Percentiles rank a stretch among this genome's conserved stretches.
Conservation (phyloP, 129 eudicot species). For the Erigeron canadensis region DNA sequence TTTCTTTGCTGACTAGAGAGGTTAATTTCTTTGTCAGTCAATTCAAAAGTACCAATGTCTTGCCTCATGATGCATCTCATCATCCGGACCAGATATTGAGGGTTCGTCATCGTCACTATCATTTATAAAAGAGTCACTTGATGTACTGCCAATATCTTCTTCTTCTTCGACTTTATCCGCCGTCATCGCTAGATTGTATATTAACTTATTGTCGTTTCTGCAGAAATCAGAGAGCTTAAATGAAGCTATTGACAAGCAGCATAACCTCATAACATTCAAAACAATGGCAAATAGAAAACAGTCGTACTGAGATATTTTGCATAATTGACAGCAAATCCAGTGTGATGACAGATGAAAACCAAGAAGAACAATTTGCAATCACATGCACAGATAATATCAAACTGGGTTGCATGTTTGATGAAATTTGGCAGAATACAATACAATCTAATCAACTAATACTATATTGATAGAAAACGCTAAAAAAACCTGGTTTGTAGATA, state of each 20-base stretch:
- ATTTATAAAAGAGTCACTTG: slow-evolving; percentile 46
- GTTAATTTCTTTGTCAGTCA: not conserved
- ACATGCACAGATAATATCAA: not conserved
- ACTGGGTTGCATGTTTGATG: too few species aligned
- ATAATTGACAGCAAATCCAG: not conserved
- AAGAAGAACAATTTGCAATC: not conserved
- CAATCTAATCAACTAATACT: too few species aligned
- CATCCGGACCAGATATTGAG: slow-evolving; percentile 44
- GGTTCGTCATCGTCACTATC: slow-evolving; percentile 45
- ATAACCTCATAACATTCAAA: slow-evolving; percentile 15
- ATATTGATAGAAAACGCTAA: too few species aligned
- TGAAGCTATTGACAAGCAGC: not conserved
- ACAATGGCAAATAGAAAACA: not conserved
- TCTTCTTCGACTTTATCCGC: slow-evolving; percentile 39
- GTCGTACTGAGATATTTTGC: not conserved
- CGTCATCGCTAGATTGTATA: slow-evolving; percentile 28
- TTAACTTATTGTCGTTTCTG: not conserved
- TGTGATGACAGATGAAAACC: not conserved
- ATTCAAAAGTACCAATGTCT: slow-evolving; percentile 11
- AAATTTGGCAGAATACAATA: too few species aligned
- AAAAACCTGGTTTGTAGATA: too few species aligned
- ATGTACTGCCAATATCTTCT: slow-evolving; percentile 40
- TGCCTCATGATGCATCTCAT: slow-evolving; percentile 48
- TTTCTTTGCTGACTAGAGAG: not conserved
- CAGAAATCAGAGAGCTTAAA: slow-evolving; percentile 15